phyloP scores from a whole-genome alignment of 805 yeast species.

The Metschnikowia lunata region DNA sequence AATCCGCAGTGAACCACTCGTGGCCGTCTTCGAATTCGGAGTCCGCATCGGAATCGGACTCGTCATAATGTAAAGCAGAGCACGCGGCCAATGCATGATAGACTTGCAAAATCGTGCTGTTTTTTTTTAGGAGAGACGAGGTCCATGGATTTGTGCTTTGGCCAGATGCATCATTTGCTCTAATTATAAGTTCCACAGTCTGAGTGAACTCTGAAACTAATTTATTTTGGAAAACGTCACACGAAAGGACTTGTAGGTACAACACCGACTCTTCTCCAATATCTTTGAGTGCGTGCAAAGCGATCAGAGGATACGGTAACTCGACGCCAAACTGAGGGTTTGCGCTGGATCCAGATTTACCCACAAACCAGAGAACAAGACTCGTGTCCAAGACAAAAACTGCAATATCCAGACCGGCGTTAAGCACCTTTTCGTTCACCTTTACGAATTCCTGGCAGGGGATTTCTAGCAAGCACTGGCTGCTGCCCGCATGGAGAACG shows the following conservation, averaged over 20 bases:
- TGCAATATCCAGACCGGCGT: constrained; percentile 13
- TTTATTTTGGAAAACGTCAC: constrained; percentile 14
- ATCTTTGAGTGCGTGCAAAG: constrained; percentile 31
- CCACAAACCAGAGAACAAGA: constrained; percentile 29
- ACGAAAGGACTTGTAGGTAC: constrained; percentile 30
- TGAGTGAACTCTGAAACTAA: constrained; percentile 17
- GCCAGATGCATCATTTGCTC: background rate
- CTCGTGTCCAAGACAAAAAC: constrained; percentile 34
- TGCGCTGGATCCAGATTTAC: background rate
- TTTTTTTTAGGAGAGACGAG: constrained; percentile 5
- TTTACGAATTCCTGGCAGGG: constrained; percentile 4
- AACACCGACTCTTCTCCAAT: constrained; percentile 15
- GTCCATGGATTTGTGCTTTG: background rate
- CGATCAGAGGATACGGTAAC: constrained; percentile 31
- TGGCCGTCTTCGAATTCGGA: constrained; percentile 1
- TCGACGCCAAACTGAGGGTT: constrained; percentile 24
- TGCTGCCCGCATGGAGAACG: constrained; percentile 39
- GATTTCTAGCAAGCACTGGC: constrained; percentile 11
- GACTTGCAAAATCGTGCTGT: constrained; percentile 11
- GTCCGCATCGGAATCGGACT: constrained; percentile 19
- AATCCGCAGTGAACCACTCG: constrained; percentile 14
- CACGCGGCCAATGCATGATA: constrained; percentile 36
- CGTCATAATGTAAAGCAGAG: constrained; percentile 36
- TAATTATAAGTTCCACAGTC: constrained; percentile 20
- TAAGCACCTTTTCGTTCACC: constrained; percentile 1